Percentiles rank a stretch among this genome's conserved stretches.
These are phyloP conservation scores for Saturnispora hagleri DNA, from an alignment of 805 yeast genomes.

Conservation along the genomic window DNA sequence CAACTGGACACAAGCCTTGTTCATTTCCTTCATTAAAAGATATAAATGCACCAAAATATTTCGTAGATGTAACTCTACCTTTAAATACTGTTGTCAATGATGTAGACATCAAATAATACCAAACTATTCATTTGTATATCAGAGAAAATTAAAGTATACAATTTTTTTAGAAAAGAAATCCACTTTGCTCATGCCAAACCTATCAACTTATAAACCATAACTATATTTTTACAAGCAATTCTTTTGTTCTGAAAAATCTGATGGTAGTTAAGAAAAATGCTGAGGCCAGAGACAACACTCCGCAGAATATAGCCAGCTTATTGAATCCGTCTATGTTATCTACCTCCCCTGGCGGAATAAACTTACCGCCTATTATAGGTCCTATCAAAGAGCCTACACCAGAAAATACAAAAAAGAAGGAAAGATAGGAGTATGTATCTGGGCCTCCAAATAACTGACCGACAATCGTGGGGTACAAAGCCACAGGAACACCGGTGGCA, in stretches of 20 bases:
- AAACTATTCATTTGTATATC: not conserved
- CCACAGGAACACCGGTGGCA: slow-evolving; percentile 28
- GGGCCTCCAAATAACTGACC: slow-evolving; percentile 29
- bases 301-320: slow-evolving; percentile 26
- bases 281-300: slow-evolving; percentile 21
- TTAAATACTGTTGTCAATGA: slow-evolving; percentile 31
- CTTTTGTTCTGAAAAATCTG: slow-evolving; percentile 5
- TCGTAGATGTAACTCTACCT: slow-evolving; percentile 54
- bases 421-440: slow-evolving; percentile 22
- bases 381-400: slow-evolving; percentile 28
- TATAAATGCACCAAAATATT: slow-evolving; percentile 74
- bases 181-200: not conserved
- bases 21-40: slow-evolving; percentile 30
- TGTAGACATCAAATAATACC: slow-evolving; percentile 1
- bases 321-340: slow-evolving; percentile 21
- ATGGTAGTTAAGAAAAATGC: slow-evolving; percentile 7
- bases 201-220: not conserved
- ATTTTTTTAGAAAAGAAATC: not conserved
- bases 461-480: slow-evolving; percentile 27
- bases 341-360: slow-evolving; percentile 21
- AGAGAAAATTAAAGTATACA: not conserved
- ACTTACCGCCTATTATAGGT: slow-evolving; percentile 28
- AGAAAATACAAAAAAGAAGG: slow-evolving; percentile 23
- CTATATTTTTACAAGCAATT: not conserved
- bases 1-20: slow-evolving; percentile 71